Evolutionary conservation across 2,329 filamentous ascomycete species (phyloP), one percentile per base, ranked within the genome.

Genomic region (Leptosphaerulina australis): DNA sequence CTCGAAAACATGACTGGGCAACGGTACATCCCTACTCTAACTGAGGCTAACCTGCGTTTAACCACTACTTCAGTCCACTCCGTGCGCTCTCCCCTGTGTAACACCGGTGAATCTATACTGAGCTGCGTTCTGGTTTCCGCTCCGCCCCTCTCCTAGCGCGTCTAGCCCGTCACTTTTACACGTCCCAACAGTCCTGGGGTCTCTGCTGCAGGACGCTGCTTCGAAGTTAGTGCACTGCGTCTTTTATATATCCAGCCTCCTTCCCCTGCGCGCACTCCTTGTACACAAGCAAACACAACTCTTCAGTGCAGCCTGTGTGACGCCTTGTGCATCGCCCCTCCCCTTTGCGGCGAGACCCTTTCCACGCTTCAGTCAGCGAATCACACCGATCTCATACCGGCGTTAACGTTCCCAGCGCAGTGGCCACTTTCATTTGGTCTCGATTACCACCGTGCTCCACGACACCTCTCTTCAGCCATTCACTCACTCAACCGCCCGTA

Each of bases 81-180:
- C n/a, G n/a, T n/a, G n/a, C n/a, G n/a, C n/a, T 6, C 12, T 37
- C 54, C 60, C 59, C 56, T 61, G 59, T 59, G 58, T 49, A 49
- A 55, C 58, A 43, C 44, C 50, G 49, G 15, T 14, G 5, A 28
- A 31, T 5, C 33, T 18, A 39, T 17, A 35, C 15, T 17, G 29
- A 29, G 41, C 37, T 30, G 35, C 59, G 49, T 55, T 46, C 54
- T 64, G 55, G 47, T 49, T 66, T 59, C 63, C 66, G 62, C 63
- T 65, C 62, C 66, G 58, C 66, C 66, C 59, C 63, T 59, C 54
- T 55, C 56, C 60, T 64, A 62, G 64, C 62, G 59, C 61, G 56
- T 59, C 61, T 64, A 62, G 56, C 59, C 58, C 57, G 50, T 60
- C 56, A 56, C 62, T 49, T 50, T 60, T 47, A 48, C 58, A 53